A percentile compares a stretch with the other conserved stretches of the same genome.
phyloP scores from a whole-genome alignment of 139 green algal species.

The Chlorella sorokiniana region DNA sequence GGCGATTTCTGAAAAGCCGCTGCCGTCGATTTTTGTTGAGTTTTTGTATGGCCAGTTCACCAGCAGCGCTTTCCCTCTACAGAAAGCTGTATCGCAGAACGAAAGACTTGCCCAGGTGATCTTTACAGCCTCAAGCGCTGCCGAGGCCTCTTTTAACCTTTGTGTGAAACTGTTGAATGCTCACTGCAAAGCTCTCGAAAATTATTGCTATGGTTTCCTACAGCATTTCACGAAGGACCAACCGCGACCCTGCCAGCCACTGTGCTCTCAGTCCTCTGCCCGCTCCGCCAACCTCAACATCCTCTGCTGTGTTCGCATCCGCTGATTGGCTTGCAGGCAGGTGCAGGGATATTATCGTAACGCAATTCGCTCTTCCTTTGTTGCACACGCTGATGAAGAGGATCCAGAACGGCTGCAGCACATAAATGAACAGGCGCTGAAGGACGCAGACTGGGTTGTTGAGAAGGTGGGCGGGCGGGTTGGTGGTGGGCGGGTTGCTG shows the following conservation, averaged over 20 bases:
- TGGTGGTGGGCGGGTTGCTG: too few relatives aligned
- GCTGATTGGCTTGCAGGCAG: background rate
- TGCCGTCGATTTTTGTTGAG: too few relatives aligned
- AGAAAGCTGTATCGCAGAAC: background rate
- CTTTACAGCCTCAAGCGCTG: too few relatives aligned
- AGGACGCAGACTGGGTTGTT: constrained; percentile 31
- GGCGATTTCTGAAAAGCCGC: too few relatives aligned
- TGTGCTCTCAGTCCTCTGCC: background rate
- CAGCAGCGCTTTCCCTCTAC: background rate
- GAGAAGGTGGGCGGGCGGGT: constrained; percentile 1
- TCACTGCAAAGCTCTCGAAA: too few relatives aligned
- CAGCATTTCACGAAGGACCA: background rate
- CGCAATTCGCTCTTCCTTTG: constrained; percentile 14
- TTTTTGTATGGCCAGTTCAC: constrained; percentile 4
- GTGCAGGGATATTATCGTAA: constrained; percentile 14
- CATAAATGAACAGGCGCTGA: constrained; percentile 3
- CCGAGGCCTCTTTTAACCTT: background rate
- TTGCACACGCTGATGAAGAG: constrained; percentile 28
- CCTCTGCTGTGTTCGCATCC: background rate
- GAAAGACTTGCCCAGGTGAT: background rate
- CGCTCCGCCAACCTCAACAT: background rate
- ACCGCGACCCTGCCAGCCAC: background rate
- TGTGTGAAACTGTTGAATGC: too few relatives aligned
- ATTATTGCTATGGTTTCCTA: background rate
- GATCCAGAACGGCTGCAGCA: constrained; percentile 17